Conservation (phyloP, 768 basidiomycete genomes). For the Collybia mongolica region DNA sequence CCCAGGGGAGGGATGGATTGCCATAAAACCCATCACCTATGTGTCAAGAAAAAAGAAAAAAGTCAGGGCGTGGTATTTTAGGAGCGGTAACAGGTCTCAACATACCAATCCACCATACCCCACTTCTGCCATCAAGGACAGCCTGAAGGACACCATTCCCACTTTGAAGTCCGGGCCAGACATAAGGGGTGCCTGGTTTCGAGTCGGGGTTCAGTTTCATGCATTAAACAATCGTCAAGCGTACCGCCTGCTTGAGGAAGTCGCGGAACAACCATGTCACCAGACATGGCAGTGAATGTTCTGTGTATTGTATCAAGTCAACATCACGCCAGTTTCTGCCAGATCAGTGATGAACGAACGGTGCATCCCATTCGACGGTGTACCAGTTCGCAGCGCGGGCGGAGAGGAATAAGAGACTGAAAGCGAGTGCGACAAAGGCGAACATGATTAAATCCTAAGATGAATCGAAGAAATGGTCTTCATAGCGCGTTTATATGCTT, state of each 20-base stretch:
- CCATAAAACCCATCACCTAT: slow-evolving; percentile 25
- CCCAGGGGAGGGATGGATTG: slow-evolving; percentile 25
- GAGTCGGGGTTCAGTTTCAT: neutral
- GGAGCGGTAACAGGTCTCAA: neutral
- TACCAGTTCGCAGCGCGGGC: slow-evolving; percentile 22
- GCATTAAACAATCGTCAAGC: neutral
- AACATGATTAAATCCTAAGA: slow-evolving; percentile 3
- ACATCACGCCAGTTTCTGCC: too few relatives aligned
- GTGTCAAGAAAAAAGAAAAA: neutral
- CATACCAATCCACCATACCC: slow-evolving; percentile 26
- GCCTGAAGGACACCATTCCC: slow-evolving; percentile 24
- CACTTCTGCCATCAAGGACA: slow-evolving; percentile 24
- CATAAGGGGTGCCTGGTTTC: slow-evolving; percentile 21
- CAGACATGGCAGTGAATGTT: slow-evolving; percentile 22
- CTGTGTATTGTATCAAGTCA: neutral
- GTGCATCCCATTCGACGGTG: slow-evolving; percentile 26
- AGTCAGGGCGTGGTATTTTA: neutral
- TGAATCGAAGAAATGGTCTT: neutral
- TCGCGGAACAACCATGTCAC: slow-evolving; percentile 22
- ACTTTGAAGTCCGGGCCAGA: slow-evolving; percentile 26
- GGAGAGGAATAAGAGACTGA: slow-evolving; percentile 7
- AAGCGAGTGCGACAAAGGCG: slow-evolving; percentile 1
- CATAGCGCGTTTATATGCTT: neutral
- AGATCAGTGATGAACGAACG: slow-evolving; percentile 6
- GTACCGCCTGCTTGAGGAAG: slow-evolving; percentile 20